phyloP scores from a whole-genome alignment of 768 basidiomycete species.

The Tricholoma bakamatsutake region DNA sequence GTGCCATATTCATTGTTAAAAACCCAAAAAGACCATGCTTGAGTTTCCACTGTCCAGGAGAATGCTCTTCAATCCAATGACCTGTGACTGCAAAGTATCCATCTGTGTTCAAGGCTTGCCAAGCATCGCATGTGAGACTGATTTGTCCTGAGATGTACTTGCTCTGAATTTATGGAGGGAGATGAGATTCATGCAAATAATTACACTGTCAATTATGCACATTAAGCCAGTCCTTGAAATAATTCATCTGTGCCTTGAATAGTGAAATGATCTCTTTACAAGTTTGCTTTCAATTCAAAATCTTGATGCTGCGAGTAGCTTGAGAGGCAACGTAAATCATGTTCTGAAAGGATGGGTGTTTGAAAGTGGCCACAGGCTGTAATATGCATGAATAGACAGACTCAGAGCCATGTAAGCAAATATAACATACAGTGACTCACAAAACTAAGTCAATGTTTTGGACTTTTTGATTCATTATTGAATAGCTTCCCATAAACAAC shows the following conservation, averaged over 20 bases:
- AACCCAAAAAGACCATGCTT: no score
- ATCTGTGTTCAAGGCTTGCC: background rate
- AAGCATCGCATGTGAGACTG: background rate
- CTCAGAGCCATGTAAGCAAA: background rate
- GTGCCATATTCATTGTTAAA: no score
- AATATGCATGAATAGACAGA: no score
- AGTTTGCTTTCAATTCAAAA: conserved; percentile 19
- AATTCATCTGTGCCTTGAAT: background rate
- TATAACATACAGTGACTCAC: no score
- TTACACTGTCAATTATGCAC: conserved; percentile 5
- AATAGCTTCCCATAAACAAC: no score
- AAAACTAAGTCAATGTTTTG: no score
- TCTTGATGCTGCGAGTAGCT: conserved; percentile 23
- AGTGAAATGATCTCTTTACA: conserved; percentile 22
- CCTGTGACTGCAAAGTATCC: background rate
- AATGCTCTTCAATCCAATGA: no score
- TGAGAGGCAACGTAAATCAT: conserved; percentile 19
- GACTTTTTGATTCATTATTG: no score
- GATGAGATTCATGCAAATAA: background rate
- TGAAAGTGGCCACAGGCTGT: background rate
- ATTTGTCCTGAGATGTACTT: no score
- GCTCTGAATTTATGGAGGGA: no score
- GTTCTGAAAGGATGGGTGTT: conserved; percentile 24
- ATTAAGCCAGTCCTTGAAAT: conserved; percentile 5
- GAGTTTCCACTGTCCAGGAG: no score